phyloP scores from a whole-genome alignment of 2,329 filamentous ascomycete species.

The Thelonectria olida region DNA sequence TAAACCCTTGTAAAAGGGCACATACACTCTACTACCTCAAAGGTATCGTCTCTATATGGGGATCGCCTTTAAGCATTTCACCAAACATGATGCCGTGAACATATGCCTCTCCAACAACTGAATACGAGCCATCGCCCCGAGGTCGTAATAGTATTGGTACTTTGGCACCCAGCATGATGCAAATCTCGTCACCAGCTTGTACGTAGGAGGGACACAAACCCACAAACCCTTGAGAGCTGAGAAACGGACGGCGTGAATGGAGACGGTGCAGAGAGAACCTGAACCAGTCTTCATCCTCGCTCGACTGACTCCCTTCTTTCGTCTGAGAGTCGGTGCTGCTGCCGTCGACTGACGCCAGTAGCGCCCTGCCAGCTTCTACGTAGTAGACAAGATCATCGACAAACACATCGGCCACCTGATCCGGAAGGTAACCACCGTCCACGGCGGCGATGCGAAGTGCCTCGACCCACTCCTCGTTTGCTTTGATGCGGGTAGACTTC shows the following conservation, averaged over 20 bases:
- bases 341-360: neutral
- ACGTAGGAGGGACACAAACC: slow-evolving; percentile 1
- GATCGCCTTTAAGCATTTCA: slow-evolving; percentile 1
- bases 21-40: neutral
- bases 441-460: slow-evolving; percentile 8
- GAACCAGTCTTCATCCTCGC: neutral
- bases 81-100: slow-evolving; percentile 21
- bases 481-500: slow-evolving; percentile 11
- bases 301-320: neutral
- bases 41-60: neutral
- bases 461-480: slow-evolving; percentile 7
- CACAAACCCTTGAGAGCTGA: neutral
- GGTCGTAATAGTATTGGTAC: neutral
- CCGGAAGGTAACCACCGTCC: neutral
- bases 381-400: neutral
- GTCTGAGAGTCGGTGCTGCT: neutral
- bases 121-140: neutral
- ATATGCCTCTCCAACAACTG: slow-evolving; percentile 10
- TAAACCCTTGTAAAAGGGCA: neutral
- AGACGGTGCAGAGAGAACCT: neutral
- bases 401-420: neutral
- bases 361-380: neutral
- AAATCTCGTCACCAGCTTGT: neutral
- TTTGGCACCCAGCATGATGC: slow-evolving; percentile 1
- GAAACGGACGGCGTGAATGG: slow-evolving; percentile 12